Evolutionary conservation across 1,284 basidiomycete species (phyloP), one percentile per base, ranked within the genome.

Genomic region (Porogramme epimiltina): DNA sequence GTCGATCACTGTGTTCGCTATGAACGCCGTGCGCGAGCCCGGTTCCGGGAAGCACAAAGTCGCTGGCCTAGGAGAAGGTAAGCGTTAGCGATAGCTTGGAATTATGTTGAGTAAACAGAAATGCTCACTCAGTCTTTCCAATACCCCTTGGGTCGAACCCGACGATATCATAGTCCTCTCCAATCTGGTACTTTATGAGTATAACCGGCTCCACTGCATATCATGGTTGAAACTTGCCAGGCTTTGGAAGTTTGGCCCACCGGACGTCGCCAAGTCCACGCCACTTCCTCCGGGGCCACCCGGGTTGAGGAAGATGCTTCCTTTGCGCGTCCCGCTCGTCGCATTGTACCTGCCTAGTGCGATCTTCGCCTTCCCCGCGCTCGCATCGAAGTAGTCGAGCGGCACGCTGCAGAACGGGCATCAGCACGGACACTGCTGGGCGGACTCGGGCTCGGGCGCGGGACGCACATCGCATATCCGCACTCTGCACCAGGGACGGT

Each of bases 111-210:
- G n/a, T n/a, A n/a, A n/a, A n/a, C n/a, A n/a, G n/a, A n/a, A n/a
- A n/a, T n/a, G n/a, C n/a, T n/a, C n/a, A 70, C 70, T 51, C 55
- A 2, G 73, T 71, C 24, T 59, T 33, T 15, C 73, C 74, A 41
- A 75, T 71, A 0, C 75, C 76, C 45, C 76, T 63, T 16, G 73
- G 75, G 55, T 77, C 76, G 53, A 76, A 76, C 1, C 73, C 74
- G 28, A 75, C 53, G 19, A 77, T 61, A 52, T 75, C 73, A 55
- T 67, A 74, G 5, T 71, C 62, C 25, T 62, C 59, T 16, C 71
- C 70, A 20, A 73, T 33, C 60, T 66, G 26, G 28, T n/a, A 16
- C 24, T 5, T 9, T 13, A 26, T 20, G 22, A 45, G 34, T 5
- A 37, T n/a, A n/a, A n/a, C n/a, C n/a, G n/a, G n/a, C n/a, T n/a